phyloP scores from a whole-genome alignment of 129 eudicot genomes.

The Ambrosia artemisiifolia region DNA sequence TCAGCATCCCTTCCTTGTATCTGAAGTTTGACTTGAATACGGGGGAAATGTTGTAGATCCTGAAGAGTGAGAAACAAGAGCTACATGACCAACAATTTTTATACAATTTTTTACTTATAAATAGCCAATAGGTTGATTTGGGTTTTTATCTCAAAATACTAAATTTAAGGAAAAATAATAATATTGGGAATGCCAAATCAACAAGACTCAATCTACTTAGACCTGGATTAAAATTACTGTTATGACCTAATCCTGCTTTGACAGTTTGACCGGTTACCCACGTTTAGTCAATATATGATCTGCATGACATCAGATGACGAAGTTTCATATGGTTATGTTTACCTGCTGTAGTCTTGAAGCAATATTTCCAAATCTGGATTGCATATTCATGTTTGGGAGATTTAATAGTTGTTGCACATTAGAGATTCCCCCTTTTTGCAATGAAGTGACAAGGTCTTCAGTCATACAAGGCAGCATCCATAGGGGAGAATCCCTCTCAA shows the following conservation, averaged over 20 bases:
- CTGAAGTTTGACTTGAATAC: slow-evolving; percentile 60
- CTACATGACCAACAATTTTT: neutral
- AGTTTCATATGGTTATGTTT: neutral
- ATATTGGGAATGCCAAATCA: neutral
- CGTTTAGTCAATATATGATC: neutral
- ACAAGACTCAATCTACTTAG: neutral
- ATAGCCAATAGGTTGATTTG: neutral
- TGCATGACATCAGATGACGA: slow-evolving; percentile 2
- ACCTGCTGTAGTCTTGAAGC: slow-evolving; percentile 77
- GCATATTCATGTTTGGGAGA: slow-evolving; percentile 52
- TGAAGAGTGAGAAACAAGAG: slow-evolving; percentile 24
- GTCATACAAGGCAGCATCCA: slow-evolving; percentile 94
- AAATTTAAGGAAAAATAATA: neutral
- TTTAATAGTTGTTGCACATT: slow-evolving; percentile 62
- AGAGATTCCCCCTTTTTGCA: slow-evolving; percentile 54
- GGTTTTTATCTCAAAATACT: neutral
- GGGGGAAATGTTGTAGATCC: slow-evolving; percentile 86
- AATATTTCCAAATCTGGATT: slow-evolving; percentile 45
- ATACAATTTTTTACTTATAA: neutral
- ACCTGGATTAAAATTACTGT: neutral
- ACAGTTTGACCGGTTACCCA: neutral
- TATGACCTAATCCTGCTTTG: neutral
- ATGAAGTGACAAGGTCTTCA: slow-evolving; percentile 47
- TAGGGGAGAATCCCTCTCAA: slow-evolving; percentile 66
- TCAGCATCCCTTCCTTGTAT: slow-evolving; percentile 40